phyloP scores from a whole-genome alignment of 305 asterid genomes.

The Solanum hybrid region DNA sequence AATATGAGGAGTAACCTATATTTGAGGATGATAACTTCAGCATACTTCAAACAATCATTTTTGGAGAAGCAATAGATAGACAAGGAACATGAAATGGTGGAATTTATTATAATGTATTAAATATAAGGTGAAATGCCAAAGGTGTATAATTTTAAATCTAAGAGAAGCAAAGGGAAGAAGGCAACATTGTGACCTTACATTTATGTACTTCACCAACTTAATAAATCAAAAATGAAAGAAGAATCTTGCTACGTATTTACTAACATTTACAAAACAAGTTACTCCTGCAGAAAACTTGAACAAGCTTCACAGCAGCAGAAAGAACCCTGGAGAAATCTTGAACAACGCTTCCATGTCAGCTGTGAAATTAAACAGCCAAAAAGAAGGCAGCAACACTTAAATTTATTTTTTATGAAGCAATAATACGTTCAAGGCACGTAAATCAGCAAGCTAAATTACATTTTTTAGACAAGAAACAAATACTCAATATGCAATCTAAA shows the following conservation, averaged over 20 bases:
- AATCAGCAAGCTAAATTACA: neutral
- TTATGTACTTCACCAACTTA: neutral
- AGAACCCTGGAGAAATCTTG: conserved; percentile 1
- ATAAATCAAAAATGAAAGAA: neutral
- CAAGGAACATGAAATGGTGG: neutral
- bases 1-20: neutral
- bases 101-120: neutral
- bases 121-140: neutral
- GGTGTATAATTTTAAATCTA: neutral
- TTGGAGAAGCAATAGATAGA: neutral
- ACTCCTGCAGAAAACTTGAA: neutral
- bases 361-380: neutral
- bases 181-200: neutral
- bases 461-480: neutral
- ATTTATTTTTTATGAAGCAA: neutral
- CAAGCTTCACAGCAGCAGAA: conserved; percentile 2
- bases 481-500: neutral
- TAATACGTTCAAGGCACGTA: neutral
- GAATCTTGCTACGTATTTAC: neutral
- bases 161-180: neutral
- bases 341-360: neutral
- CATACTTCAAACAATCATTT: neutral
- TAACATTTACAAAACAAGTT: neutral
- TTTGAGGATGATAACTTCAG: neutral
- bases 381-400: neutral